Evolutionary conservation across 2,329 filamentous ascomycete genomes (phyloP), one percentile per base, ranked within the genome.

Genomic region (Didymella lethalis): DNA sequence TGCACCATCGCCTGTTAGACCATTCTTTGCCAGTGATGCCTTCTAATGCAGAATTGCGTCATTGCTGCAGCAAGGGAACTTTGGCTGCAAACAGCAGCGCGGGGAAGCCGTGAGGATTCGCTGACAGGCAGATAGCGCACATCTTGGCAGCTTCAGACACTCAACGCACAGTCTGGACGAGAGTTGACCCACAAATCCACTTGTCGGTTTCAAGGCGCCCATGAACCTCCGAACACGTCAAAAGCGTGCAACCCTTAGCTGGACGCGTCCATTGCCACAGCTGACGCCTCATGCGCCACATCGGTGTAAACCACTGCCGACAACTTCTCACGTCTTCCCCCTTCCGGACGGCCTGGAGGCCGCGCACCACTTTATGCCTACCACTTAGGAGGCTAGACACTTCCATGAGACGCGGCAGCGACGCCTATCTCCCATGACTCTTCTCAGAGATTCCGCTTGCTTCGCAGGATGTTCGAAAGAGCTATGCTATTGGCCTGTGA

Each of bases 341-440:
- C 38, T 47, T 59, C 55, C 41, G 23, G 60, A 58, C 18, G 53
- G 40, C 54, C 40, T 57, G 48, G 38, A 59, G 60, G 70, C 56
- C 71, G 62, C 72, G 70, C 68, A 72, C 64, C 57, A 61, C 48
- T 58, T 55, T 61, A 48, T 69, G 66, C 65, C 70, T 73, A 54
- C 45, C 41, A 44, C 57, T 31, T 34, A 51, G 18, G 43, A 60
- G 49, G 57, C 64, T 57, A 66, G 54, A 56, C 54, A 54, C 48
- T 25, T 57, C 52, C 50, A 59, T 62, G 36, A 61, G 45, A 66
- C 64, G 65, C 63, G 60, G 55, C 66, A 61, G 49, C 43, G 36
- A 51, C 52, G 64, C 61, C 59, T 68, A 57, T 60, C 54, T 54
- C 48, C 63, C 53, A 65, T 61, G 64, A 57, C 53, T 57, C 46